These are phyloP conservation scores for Coemansia sp. DNA, from an alignment of 371 early-diverging fungal species.

Conservation along the genomic window DNA sequence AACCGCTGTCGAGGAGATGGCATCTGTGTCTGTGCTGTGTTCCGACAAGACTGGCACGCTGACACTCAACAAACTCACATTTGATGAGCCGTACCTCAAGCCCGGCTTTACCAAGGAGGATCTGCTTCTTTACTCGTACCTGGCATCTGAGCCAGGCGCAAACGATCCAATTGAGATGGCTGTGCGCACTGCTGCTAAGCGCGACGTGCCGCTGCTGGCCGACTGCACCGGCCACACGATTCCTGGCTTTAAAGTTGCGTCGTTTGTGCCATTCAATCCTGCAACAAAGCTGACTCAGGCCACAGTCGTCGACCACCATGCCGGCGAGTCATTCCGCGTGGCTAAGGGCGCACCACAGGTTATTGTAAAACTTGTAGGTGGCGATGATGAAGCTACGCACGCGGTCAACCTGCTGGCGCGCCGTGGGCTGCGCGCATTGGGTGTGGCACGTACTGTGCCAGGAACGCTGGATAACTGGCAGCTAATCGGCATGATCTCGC, in stretches of 20 bases:
- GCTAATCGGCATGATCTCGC: constrained; percentile 71
- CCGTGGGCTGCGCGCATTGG: constrained; percentile 87
- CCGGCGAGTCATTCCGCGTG: constrained; percentile 69
- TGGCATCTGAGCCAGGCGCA: constrained; percentile 87
- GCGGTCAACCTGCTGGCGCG: constrained; percentile 81
- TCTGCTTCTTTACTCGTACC: constrained; percentile 78
- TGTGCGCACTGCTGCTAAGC: constrained; percentile 77
- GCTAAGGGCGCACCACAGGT: constrained; percentile 97
- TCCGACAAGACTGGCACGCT: constrained; percentile 98
- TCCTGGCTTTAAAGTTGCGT: constrained; percentile 81
- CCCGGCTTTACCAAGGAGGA: constrained; percentile 72
- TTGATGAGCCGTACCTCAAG: constrained; percentile 83
- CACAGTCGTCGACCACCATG: constrained; percentile 67
- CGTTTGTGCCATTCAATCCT: constrained; percentile 91
- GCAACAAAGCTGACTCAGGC: constrained; percentile 88
- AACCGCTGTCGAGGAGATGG: constrained; percentile 93
- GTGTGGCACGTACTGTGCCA: constrained; percentile 79
- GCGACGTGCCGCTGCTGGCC: constrained; percentile 68
- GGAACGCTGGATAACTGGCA: constrained; percentile 64
- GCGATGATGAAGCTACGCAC: constrained; percentile 69
- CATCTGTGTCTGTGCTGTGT: constrained; percentile 90
- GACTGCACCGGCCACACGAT: constrained; percentile 62
- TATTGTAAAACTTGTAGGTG: constrained; percentile 77
- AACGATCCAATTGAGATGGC: constrained; percentile 91
- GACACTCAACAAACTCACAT: constrained; percentile 91